phyloP scores from a whole-genome alignment of 148 eudicot species.

The Vaccinium macrocarpon region DNA sequence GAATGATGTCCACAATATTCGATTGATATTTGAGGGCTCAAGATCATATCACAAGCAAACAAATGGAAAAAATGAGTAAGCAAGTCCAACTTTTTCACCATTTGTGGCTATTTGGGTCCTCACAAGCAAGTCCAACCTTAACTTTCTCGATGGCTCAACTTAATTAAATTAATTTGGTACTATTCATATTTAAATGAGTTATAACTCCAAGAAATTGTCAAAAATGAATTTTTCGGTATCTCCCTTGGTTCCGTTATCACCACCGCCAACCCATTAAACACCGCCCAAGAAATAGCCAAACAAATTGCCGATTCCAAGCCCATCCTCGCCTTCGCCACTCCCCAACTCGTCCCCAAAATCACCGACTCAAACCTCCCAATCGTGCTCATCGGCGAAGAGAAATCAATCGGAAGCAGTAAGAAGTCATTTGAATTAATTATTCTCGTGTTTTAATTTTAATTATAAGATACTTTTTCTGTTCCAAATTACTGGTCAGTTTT shows the following conservation, averaged over 20 bases:
- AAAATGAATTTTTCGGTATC: conserved; percentile 28
- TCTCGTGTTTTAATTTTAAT: too few relatives aligned
- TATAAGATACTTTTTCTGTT: too few relatives aligned
- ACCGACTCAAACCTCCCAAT: conserved; percentile 36
- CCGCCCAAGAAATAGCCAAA: conserved; percentile 53
- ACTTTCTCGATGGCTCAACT: too few relatives aligned
- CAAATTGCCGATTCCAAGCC: conserved; percentile 68
- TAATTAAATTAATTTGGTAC: too few relatives aligned
- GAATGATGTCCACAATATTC: conserved; percentile 27
- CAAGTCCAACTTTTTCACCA: too few relatives aligned
- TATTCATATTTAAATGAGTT: too few relatives aligned
- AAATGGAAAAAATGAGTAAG: background rate
- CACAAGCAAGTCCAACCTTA: too few relatives aligned
- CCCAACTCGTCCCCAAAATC: conserved; percentile 51
- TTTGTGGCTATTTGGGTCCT: too few relatives aligned
- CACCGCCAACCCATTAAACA: conserved; percentile 81
- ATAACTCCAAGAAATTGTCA: too few relatives aligned
- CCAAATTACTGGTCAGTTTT: too few relatives aligned
- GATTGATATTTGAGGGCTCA: conserved; percentile 5
- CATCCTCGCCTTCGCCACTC: conserved; percentile 56
- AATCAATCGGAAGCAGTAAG: background rate
- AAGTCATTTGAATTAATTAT: background rate
- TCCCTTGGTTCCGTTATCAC: conserved; percentile 89
- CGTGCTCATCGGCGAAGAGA: conserved; percentile 34
- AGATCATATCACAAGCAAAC: background rate